A percentile compares a stretch with the other conserved stretches of the same genome.
Conservation (phyloP, 2,329 filamentous ascomycete genomes). For the Drechslerella stenobrocha region DNA sequence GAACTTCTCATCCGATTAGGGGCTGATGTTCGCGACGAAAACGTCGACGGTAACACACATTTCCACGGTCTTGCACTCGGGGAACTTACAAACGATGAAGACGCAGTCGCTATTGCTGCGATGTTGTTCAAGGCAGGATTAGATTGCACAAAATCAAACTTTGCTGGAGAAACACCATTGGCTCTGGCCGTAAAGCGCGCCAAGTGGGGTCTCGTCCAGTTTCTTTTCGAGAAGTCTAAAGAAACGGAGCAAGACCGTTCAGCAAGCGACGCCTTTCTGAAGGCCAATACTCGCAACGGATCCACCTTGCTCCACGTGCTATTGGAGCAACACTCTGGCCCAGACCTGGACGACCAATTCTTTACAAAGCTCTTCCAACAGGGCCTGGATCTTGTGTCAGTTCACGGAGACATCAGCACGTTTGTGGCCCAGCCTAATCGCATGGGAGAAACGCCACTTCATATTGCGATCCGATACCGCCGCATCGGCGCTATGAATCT, state of each 20-base stretch:
- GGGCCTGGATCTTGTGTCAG: background rate
- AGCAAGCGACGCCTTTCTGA: too few relatives aligned
- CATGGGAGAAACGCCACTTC: conserved; percentile 12
- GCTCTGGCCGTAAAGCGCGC: background rate
- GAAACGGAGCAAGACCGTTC: background rate
- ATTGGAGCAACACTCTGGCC: too few relatives aligned
- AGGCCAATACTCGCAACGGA: too few relatives aligned
- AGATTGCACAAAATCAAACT: conserved; percentile 2
- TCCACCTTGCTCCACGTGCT: too few relatives aligned
- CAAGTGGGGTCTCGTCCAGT: conserved; percentile 2
- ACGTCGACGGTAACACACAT: conserved; percentile 4
- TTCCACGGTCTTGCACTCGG: conserved; percentile 11
- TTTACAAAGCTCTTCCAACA: background rate
- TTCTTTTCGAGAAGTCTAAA: conserved; percentile 14
- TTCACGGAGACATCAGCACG: background rate
- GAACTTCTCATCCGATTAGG: conserved; percentile 11
- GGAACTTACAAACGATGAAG: background rate
- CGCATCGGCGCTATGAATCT: background rate
- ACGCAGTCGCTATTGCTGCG: conserved; percentile 3
- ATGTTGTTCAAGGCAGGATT: conserved; percentile 12
- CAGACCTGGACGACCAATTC: conserved; percentile 2
- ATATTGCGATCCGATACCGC: conserved; percentile 17
- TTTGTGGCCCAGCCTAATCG: conserved; percentile 1
- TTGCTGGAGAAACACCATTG: background rate
- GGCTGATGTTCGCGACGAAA: conserved; percentile 17